A percentile compares a stretch with the other conserved stretches of the same genome.
These are phyloP conservation scores for Calocybe indica DNA, from an alignment of 768 basidiomycete genomes.

Conservation along the genomic window DNA sequence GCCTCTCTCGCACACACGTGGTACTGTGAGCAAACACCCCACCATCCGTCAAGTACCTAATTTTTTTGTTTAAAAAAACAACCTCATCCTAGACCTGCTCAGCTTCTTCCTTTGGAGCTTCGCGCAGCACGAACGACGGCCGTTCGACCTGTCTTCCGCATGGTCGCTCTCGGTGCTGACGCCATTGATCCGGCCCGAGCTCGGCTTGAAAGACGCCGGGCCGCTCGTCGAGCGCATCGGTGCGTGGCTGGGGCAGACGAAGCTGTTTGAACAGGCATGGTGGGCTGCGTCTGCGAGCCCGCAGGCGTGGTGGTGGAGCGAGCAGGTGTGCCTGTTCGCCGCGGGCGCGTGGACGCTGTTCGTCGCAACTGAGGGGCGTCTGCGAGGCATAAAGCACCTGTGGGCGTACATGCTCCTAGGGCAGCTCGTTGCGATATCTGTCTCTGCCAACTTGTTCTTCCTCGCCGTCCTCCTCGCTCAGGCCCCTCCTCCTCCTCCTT, in stretches of 20 bases:
- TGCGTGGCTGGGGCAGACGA: constrained; percentile 48
- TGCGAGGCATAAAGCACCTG: constrained; percentile 36
- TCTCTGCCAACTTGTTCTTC: constrained; percentile 60
- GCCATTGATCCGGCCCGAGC: constrained; percentile 28
- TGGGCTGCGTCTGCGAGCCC: constrained; percentile 34
- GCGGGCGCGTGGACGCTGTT: constrained; percentile 52
- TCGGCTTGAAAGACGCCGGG: neutral
- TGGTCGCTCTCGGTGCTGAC: constrained; percentile 46
- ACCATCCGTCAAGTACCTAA: neutral
- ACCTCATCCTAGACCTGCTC: constrained; percentile 22
- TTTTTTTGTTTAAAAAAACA: neutral
- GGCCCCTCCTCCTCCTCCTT: no score
- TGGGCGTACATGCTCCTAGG: constrained; percentile 74
- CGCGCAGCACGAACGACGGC: neutral
- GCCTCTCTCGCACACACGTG: constrained; percentile 28
- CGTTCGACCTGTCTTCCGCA: neutral
- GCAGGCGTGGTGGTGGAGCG: constrained; percentile 66
- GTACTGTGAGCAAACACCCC: constrained; percentile 22
- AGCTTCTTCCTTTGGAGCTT: constrained; percentile 22
- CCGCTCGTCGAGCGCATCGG: constrained; percentile 28
- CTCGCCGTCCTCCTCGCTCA: constrained; percentile 34
- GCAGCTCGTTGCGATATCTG: constrained; percentile 65
- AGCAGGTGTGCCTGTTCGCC: constrained; percentile 58
- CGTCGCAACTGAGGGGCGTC: constrained; percentile 42
- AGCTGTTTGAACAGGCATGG: constrained; percentile 59